A percentile compares a stretch with the other conserved stretches of the same genome.
Conservation (phyloP, 2,329 filamentous ascomycete species). For the Colletotrichum salicis region DNA sequence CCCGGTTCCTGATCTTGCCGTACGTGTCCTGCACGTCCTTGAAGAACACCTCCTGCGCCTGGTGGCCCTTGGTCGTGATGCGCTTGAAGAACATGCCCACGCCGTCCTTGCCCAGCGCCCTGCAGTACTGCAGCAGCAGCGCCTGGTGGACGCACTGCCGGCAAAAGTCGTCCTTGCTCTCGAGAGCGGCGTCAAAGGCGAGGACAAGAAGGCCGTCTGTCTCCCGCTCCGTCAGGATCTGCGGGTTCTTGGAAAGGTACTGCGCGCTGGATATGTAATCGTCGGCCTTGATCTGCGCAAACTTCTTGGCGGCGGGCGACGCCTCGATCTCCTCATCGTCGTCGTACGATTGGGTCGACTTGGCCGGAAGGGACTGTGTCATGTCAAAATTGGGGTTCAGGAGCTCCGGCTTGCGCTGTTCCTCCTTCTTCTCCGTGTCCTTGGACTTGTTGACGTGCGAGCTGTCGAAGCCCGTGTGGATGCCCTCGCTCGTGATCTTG, state of each 20-base stretch:
- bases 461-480: slow-evolving; percentile 90
- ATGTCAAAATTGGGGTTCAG: slow-evolving; percentile 72
- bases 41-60: slow-evolving; percentile 89
- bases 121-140: slow-evolving; percentile 92
- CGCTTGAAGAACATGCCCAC: slow-evolving; percentile 96
- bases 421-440: slow-evolving; percentile 55
- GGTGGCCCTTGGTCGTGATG: slow-evolving; percentile 88
- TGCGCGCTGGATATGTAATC: slow-evolving; percentile 79
- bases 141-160: slow-evolving; percentile 93
- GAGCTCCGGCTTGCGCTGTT: slow-evolving; percentile 71
- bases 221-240: slow-evolving; percentile 84
- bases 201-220: slow-evolving; percentile 91
- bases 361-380: slow-evolving; percentile 38
- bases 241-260: slow-evolving; percentile 82
- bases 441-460: slow-evolving; percentile 78
- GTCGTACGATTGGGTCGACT: slow-evolving; percentile 59
- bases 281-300: slow-evolving; percentile 79
- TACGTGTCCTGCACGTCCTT: slow-evolving; percentile 95
- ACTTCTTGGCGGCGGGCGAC: slow-evolving; percentile 80
- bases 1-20: slow-evolving; percentile 79
- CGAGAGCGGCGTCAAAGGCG: slow-evolving; percentile 88
- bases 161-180: slow-evolving; percentile 79
- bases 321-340: slow-evolving; percentile 81
- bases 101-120: slow-evolving; percentile 86
- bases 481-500: slow-evolving; percentile 93